These are phyloP conservation scores for Boletus tylopilopsis DNA, from an alignment of 768 basidiomycete genomes.

Conservation along the genomic window DNA sequence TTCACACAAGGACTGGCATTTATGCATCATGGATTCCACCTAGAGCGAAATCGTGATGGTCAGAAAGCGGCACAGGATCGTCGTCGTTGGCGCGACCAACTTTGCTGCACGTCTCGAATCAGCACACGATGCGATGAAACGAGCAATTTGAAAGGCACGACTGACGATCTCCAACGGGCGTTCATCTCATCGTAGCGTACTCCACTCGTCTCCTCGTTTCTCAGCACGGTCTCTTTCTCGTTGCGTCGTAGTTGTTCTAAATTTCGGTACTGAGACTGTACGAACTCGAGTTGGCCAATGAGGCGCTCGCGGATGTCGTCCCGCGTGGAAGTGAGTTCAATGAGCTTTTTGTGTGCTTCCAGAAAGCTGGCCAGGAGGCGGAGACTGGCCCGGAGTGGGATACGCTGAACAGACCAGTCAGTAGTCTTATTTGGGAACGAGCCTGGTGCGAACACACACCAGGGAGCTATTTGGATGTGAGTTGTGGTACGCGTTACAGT, in stretches of 20 bases:
- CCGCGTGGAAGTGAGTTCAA: background rate
- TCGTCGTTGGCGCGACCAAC: background rate
- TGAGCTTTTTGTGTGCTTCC: background rate
- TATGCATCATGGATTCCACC: background rate
- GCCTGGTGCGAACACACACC: background rate
- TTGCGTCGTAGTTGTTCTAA: background rate
- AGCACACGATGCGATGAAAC: background rate
- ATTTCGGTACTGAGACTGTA: background rate
- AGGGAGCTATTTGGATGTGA: background rate
- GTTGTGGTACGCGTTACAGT: background rate
- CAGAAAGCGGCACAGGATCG: background rate
- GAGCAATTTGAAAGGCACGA: background rate
- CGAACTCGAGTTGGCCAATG: background rate
- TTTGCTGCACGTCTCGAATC: background rate
- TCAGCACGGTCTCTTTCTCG: background rate
- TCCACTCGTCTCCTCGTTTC: background rate
- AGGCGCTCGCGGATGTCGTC: background rate
- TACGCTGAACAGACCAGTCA: background rate
- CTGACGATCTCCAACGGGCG: conserved; percentile 1
- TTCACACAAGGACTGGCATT: background rate
- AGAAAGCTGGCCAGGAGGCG: conserved; percentile 1
- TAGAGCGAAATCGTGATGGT: background rate
- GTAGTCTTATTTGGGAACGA: background rate
- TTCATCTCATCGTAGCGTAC: background rate
- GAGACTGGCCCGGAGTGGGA: background rate